Base-by-base conservation (phyloP, 257 asterid genomes). In the Rubia yunnanensis region DNA sequence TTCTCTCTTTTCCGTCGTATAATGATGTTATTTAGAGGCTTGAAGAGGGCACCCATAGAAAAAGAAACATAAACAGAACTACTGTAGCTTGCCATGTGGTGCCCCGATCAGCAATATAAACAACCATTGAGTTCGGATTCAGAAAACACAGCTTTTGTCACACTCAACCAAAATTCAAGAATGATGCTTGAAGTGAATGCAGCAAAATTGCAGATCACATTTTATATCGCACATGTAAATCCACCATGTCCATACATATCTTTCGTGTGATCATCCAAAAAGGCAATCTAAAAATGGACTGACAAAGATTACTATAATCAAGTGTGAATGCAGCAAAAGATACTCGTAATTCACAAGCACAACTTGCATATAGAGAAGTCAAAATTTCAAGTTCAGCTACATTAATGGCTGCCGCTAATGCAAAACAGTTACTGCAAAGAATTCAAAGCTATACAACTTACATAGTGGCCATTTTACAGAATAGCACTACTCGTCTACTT, bases 1-100 rank as follows among this genome's bases (percentile, higher is more conserved):
- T 68, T 18, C 64, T 63, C 71, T 73, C 79, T 2, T 64, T 71
- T 53, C 80, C 60, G 15, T 26, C 63, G 18, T 60, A 18, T 36
- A 60, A 65, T 30, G 26, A 9, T 4, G 38, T n/a, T 22, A 26
- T 57, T 26, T 27, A 10, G 3, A 14, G 50, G 61, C 70, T 53
- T 10, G 52, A 46, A 38, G 62, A 55, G 11, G 73, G 69, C 20
- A 54, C 58, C 23, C 63, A 24, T 34, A 75, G 48, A 26, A 76
- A 54, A 28, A 78, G 54, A 34, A 68, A 59, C 65, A 71, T 28
- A 54, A 49, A 49, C 28, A 50, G 28, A 50, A 50, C n/a, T 7
- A 58, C 62, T 11, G 53, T 38, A 63, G 63, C 36, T 35, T 50
- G 58, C 74, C 68, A 53, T 54, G 36, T 64, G 54, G 38, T 65